phyloP scores from a whole-genome alignment of 2,329 filamentous ascomycete species.

The Aspergillus amoenus region DNA sequence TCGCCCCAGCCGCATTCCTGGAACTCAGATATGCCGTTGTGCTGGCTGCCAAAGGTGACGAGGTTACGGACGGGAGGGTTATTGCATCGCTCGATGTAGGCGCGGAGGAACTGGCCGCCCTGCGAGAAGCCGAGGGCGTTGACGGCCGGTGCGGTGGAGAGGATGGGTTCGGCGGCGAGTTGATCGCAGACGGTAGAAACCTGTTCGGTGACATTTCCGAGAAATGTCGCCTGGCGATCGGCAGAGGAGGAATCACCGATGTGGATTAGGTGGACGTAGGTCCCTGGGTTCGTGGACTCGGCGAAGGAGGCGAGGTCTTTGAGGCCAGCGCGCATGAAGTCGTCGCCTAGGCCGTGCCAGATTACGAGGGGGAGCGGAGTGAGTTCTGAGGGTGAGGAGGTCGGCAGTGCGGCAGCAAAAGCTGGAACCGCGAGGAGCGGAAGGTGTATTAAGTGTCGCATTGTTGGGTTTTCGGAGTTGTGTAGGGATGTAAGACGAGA shows the following conservation, averaged over 20 bases:
- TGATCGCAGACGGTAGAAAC: slow-evolving; percentile 74
- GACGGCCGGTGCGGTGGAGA: slow-evolving; percentile 76
- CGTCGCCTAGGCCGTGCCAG: slow-evolving; percentile 78
- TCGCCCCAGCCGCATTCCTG: slow-evolving; percentile 69
- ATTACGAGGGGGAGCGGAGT: slow-evolving; percentile 80
- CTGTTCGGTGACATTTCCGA: slow-evolving; percentile 84
- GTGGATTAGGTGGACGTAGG: slow-evolving; percentile 76
- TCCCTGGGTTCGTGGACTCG: slow-evolving; percentile 73
- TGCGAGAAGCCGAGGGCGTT: slow-evolving; percentile 95
- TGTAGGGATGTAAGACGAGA: background rate
- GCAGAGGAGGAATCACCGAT: slow-evolving; percentile 63
- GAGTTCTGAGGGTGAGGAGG: slow-evolving; percentile 15
- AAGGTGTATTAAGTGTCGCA: slow-evolving; percentile 2
- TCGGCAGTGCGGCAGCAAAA: slow-evolving; percentile 21
- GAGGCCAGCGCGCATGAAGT: slow-evolving; percentile 74
- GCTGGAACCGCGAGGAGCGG: slow-evolving; percentile 12
- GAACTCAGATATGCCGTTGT: slow-evolving; percentile 88
- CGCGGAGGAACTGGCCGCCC: slow-evolving; percentile 93
- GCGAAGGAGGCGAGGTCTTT: slow-evolving; percentile 69
- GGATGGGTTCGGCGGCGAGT: slow-evolving; percentile 72
- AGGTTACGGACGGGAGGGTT: slow-evolving; percentile 70
- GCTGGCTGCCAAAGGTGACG: slow-evolving; percentile 86
- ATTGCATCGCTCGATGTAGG: slow-evolving; percentile 85
- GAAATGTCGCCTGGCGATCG: slow-evolving; percentile 83
- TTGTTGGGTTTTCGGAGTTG: background rate